A percentile compares a stretch with the other conserved stretches of the same genome.
Evolutionary conservation across 441 rosid species (phyloP).

Genomic region (Populus trichocarpa): DNA sequence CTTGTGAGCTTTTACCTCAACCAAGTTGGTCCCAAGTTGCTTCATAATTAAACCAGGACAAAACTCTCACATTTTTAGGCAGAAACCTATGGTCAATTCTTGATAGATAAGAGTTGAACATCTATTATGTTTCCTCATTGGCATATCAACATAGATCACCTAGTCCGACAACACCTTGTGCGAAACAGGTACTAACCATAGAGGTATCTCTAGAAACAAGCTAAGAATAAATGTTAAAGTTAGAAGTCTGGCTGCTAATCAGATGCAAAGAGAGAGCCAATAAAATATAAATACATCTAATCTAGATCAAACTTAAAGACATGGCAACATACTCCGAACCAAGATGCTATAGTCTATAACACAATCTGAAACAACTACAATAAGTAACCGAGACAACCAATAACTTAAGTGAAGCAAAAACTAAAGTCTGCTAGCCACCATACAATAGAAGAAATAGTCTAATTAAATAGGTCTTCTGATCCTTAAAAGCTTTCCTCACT

Average conservation of each 20-base stretch:
- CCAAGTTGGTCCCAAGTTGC: background rate
- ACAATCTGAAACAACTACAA: slow-evolving; percentile 32
- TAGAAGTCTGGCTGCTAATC: slow-evolving; percentile 11
- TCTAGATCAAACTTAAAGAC: slow-evolving; percentile 33
- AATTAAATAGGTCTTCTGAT: slow-evolving; percentile 31
- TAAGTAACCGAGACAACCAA: slow-evolving; percentile 22
- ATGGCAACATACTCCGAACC: slow-evolving; percentile 26
- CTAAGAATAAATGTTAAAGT: background rate
- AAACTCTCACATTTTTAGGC: background rate
- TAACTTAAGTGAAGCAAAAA: slow-evolving; percentile 25
- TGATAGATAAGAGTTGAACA: background rate
- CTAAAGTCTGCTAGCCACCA: slow-evolving; percentile 30
- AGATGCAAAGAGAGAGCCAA: slow-evolving; percentile 13
- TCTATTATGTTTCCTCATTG: background rate
- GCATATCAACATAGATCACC: background rate
- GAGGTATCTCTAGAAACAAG: background rate
- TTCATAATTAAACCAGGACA: background rate
- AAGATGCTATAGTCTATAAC: slow-evolving; percentile 40
- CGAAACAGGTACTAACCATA: background rate
- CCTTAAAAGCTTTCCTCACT: slow-evolving; percentile 42
- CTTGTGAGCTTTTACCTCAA: background rate
- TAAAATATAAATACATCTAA: slow-evolving; percentile 19
- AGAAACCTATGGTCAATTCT: background rate
- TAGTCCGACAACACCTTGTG: background rate
- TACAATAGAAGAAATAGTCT: slow-evolving; percentile 33